phyloP scores from a whole-genome alignment of 1,284 basidiomycete species.

The Cystobasidium slooffiae region DNA sequence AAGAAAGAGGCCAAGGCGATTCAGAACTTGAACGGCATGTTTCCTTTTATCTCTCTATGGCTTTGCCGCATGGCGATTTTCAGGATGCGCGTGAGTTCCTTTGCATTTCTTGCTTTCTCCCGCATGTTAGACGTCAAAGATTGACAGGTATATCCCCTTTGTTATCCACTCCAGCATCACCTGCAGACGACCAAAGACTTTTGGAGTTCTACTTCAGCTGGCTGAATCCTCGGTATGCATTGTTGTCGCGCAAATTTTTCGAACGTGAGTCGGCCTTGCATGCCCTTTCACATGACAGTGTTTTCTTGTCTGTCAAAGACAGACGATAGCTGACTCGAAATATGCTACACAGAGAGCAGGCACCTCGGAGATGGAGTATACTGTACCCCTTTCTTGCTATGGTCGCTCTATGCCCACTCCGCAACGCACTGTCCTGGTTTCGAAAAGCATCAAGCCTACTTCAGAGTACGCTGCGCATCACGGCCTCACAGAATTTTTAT shows the following conservation, averaged over 20 bases:
- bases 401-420: slow-evolving; percentile 26
- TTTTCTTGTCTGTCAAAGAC: neutral
- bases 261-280: neutral
- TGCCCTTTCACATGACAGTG: no score
- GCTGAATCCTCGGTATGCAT: slow-evolving; percentile 33
- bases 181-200: slow-evolving; percentile 14
- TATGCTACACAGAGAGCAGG: neutral
- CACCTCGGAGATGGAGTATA: neutral
- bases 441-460: slow-evolving; percentile 12
- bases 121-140: neutral
- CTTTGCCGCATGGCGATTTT: slow-evolving; percentile 21
- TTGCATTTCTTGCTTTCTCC: neutral
- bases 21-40: slow-evolving; percentile 20
- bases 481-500: neutral
- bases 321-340: neutral
- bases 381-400: slow-evolving; percentile 20
- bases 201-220: slow-evolving; percentile 29
- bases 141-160: no score
- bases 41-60: slow-evolving; percentile 3
- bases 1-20: slow-evolving; percentile 3
- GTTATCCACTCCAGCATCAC: neutral
- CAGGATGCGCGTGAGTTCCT: slow-evolving; percentile 16
- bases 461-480: slow-evolving; percentile 1
- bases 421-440: slow-evolving; percentile 32
- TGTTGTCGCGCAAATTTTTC: slow-evolving; percentile 5